Conservation (phyloP, 345 rosid species). For the Linum trigynum region DNA sequence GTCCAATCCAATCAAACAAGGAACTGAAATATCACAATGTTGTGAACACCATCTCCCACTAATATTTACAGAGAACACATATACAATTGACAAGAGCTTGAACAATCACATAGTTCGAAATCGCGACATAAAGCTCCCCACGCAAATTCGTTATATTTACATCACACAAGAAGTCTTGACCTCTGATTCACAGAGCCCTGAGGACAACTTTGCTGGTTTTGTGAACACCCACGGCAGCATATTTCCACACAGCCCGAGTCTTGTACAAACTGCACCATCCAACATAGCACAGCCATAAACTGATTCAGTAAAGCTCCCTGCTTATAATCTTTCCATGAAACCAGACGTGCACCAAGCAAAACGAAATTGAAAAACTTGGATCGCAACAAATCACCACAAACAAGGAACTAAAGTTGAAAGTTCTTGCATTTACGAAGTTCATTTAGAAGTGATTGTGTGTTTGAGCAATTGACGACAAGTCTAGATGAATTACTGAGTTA, state of each 20-base stretch:
- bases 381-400: too few relatives aligned
- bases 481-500: not conserved
- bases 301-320: too few relatives aligned
- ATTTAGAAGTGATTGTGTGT: not conserved
- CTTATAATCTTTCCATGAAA: too few relatives aligned
- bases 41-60: not conserved
- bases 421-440: not conserved
- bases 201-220: conserved; percentile 58
- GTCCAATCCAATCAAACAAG: not conserved
- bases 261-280: conserved; percentile 45
- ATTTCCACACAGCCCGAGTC: conserved; percentile 47
- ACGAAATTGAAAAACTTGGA: too few relatives aligned
- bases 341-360: too few relatives aligned
- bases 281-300: not conserved
- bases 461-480: not conserved
- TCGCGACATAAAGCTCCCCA: not conserved
- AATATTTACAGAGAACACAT: not conserved
- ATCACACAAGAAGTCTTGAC: not conserved
- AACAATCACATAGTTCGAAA: not conserved
- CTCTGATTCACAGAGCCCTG: conserved; percentile 40
- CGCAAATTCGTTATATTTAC: not conserved
- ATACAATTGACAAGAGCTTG: not conserved
- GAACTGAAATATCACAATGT: not conserved
- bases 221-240: conserved; percentile 68
- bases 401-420: too few relatives aligned